A percentile compares a stretch with the other conserved stretches of the same genome.
Conservation (phyloP, 2,329 filamentous ascomycete species). For the Neoarthrinium moseri region DNA sequence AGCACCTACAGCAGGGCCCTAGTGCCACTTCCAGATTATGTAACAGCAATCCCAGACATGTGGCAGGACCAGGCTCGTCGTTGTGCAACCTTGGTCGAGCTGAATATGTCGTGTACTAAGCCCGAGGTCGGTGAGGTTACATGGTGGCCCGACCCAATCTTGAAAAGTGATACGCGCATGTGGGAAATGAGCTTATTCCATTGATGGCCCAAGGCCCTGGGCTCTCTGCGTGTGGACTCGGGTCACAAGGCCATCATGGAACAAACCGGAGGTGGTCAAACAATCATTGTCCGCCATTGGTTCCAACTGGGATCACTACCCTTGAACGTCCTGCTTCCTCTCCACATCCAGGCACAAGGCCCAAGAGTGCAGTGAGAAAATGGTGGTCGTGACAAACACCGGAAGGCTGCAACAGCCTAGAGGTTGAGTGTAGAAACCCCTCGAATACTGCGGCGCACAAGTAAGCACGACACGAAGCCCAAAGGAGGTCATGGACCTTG, state of each 20-base stretch:
- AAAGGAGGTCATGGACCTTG: not conserved
- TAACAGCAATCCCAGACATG: no score
- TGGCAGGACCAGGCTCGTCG: no score
- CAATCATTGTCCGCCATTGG: no score
- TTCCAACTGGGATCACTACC: not conserved
- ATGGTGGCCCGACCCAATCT: not conserved
- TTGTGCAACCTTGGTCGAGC: not conserved
- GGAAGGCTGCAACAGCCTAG: constrained; percentile 8
- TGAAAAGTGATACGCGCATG: no score
- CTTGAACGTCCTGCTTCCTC: constrained; percentile 34
- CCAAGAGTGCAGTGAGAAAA: constrained; percentile 54
- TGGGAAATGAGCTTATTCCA: no score
- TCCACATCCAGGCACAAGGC: constrained; percentile 47
- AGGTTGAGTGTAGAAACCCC: not conserved
- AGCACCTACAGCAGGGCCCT: no score
- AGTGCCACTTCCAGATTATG: no score
- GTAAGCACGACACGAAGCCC: not conserved
- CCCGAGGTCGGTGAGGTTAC: not conserved
- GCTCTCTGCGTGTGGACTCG: no score
- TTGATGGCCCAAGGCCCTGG: no score
- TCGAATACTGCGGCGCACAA: not conserved
- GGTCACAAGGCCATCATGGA: no score
- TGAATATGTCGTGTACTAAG: not conserved
- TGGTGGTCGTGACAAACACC: constrained; percentile 24
- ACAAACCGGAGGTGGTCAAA: no score